Base-by-base conservation (phyloP, 163 green algal genomes). In the Coccomyxa subellipsoidea region DNA sequence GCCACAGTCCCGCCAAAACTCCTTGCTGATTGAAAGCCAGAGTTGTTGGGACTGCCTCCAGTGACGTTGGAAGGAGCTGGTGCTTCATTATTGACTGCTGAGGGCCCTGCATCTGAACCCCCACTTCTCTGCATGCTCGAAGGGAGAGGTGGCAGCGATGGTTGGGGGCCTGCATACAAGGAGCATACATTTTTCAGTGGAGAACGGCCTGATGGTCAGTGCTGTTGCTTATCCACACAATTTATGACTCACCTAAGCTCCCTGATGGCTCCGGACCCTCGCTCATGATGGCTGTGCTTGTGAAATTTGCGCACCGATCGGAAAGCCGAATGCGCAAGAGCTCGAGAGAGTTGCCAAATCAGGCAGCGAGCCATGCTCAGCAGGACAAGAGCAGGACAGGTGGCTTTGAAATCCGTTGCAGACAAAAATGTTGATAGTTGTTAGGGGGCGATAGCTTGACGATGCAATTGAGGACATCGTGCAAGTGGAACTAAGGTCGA, bases 1-100 rank as follows among this genome's bases (percentile, higher is more conserved):
- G 53, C 70, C 38, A 81, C 77, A 36, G 77, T 81, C 47, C 69
- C 39, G 47, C 77, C 77, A 75, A 59, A 81, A 31, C 38, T 81
- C 31, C 40, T 59, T 32, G 77, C 53, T 37, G 47, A 59, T 59
- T 59, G 47, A 18, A 59, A 59, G 4, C 47, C 47, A 59, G 47
- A 59, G 4, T 59, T 59, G 47, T 18, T 18, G 47, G 47, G 15
- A 59, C 47, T 59, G 47, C 47, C 47, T 27, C 47, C 47, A 59
- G 47, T 59, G 23, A 59, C 3, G 23, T 59, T 59, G 15, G 47
- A 59, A 27, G 47, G 47, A 59, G 47, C 47, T 59, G 47, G 47
- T 59, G 47, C 47, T 59, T 59, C 47, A 59, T 59, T 59, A 18
- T 59, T 59, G 47, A 59, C 47, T 18, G 47, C 47, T 59, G 47